phyloP scores from a whole-genome alignment of 352 stramenopile genomes.

The Phytophthora palmivora region DNA sequence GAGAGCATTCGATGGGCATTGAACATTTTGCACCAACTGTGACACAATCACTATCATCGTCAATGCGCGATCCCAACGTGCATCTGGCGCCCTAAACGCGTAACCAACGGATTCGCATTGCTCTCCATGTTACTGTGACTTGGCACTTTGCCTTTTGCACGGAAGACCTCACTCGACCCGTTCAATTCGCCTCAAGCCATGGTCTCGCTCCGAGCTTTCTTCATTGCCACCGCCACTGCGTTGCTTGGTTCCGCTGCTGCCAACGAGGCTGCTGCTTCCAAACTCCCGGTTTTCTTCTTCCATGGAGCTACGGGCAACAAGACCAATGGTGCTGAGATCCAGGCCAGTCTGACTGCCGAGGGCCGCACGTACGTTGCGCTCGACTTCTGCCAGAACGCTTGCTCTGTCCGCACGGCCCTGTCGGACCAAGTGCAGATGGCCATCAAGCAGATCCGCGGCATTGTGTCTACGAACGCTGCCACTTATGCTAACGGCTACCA shows the following conservation, averaged over 20 bases:
- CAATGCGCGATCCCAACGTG: slow-evolving; percentile 4
- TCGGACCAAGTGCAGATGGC: slow-evolving; percentile 54
- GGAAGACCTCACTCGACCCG: slow-evolving; percentile 11
- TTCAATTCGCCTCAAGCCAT: slow-evolving; percentile 19
- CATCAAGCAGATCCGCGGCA: slow-evolving; percentile 52
- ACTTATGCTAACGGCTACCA: slow-evolving; percentile 59
- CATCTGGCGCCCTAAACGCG: slow-evolving; percentile 19
- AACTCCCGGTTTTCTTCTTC: slow-evolving; percentile 64
- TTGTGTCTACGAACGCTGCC: slow-evolving; percentile 40
- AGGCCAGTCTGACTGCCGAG: slow-evolving; percentile 52
- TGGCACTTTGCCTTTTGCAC: slow-evolving; percentile 33
- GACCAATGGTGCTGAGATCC: slow-evolving; percentile 39
- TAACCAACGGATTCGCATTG: slow-evolving; percentile 17
- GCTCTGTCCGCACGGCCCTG: slow-evolving; percentile 42
- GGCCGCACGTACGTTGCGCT: slow-evolving; percentile 50
- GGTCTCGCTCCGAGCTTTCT: slow-evolving; percentile 26
- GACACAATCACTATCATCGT: slow-evolving; percentile 19
- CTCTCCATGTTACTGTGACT: slow-evolving; percentile 4
- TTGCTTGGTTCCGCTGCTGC: slow-evolving; percentile 26
- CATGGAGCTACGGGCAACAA: slow-evolving; percentile 52
- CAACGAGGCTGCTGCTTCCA: slow-evolving; percentile 23
- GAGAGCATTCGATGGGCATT: slow-evolving; percentile 8
- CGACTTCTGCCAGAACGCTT: too few species aligned
- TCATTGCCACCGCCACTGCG: slow-evolving; percentile 16
- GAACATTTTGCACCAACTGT: slow-evolving; percentile 10